Conservation (phyloP, 768 basidiomycete species). For the Boletus rubroflammeus region DNA sequence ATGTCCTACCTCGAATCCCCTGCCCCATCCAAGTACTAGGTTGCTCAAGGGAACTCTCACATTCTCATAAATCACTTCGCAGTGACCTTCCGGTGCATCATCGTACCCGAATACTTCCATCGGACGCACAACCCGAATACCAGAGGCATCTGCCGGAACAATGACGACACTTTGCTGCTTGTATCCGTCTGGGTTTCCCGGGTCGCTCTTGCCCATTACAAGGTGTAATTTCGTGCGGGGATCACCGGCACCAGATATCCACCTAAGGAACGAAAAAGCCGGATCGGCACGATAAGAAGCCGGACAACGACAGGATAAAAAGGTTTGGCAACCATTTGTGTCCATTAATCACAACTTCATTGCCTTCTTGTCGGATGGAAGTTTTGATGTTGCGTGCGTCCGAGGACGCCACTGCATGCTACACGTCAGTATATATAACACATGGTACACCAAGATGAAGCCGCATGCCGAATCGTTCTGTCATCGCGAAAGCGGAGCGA, state of each 20-base stretch:
- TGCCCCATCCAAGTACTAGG: conserved; percentile 88
- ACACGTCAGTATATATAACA: conserved; percentile 1
- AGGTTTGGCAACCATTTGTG: conserved; percentile 77
- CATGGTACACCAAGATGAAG: conserved; percentile 4
- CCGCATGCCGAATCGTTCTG: conserved; percentile 75
- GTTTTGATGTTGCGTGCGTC: conserved; percentile 95
- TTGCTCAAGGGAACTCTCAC: conserved; percentile 85
- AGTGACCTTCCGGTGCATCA: conserved; percentile 96
- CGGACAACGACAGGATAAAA: not conserved
- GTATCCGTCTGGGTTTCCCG: conserved; percentile 70
- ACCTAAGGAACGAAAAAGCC: conserved; percentile 47
- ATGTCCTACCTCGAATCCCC: conserved; percentile 77
- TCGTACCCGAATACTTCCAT: conserved; percentile 95
- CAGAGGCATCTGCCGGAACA: conserved; percentile 83
- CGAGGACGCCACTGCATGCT: conserved; percentile 68
- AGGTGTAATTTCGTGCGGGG: conserved; percentile 86
- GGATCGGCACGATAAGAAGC: conserved; percentile 13
- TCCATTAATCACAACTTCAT: conserved; percentile 90
- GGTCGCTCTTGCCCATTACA: conserved; percentile 93
- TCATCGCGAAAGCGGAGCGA: conserved; percentile 95
- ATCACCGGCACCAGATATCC: conserved; percentile 97
- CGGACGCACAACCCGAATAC: conserved; percentile 86
- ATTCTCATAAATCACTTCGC: conserved; percentile 91
- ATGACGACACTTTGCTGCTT: conserved; percentile 91
- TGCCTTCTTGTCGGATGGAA: conserved; percentile 76